phyloP scores from a whole-genome alignment of 169 alveolate species.

The Plasmodium knowlesi region DNA sequence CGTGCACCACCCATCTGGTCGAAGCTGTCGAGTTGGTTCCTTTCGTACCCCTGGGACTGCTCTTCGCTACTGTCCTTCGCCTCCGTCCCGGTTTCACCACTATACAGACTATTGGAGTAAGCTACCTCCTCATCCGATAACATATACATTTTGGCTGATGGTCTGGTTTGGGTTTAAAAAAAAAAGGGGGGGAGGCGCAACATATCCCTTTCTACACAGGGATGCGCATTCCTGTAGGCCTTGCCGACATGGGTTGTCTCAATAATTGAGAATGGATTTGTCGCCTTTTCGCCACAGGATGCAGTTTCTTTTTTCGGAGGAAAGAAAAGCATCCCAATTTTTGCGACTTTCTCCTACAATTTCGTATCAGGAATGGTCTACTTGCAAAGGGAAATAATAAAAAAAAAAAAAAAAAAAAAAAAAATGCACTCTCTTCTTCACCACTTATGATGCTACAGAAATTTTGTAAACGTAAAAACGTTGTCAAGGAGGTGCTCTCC shows the following conservation, averaged over 20 bases:
- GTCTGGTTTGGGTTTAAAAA: not conserved
- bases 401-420: no score
- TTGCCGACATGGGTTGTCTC: not conserved
- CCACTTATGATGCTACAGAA: not conserved
- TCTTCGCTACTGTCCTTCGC: slow-evolving; percentile 5
- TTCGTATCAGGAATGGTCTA: not conserved
- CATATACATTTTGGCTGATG: slow-evolving; percentile 23
- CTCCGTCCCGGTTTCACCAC: slow-evolving; percentile 41
- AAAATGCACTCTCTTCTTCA: not conserved
- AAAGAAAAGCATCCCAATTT: not conserved
- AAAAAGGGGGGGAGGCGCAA: not conserved
- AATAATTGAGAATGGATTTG: not conserved
- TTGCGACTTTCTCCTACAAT: not conserved
- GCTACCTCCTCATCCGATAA: slow-evolving; percentile 49
- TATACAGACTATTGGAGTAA: slow-evolving; percentile 47
- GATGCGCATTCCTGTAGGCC: not conserved
- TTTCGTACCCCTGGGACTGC: slow-evolving; percentile 3
- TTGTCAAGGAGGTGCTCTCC: not conserved
- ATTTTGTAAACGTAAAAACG: not conserved
- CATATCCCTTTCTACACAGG: not conserved
- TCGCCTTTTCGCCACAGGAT: not conserved
- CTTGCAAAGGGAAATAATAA: no score
- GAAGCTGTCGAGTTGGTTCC: not conserved
- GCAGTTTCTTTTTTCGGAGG: not conserved
- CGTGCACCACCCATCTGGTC: not conserved